Conservation (phyloP, 768 basidiomycete genomes). For the Psilocybe tampanensis region DNA sequence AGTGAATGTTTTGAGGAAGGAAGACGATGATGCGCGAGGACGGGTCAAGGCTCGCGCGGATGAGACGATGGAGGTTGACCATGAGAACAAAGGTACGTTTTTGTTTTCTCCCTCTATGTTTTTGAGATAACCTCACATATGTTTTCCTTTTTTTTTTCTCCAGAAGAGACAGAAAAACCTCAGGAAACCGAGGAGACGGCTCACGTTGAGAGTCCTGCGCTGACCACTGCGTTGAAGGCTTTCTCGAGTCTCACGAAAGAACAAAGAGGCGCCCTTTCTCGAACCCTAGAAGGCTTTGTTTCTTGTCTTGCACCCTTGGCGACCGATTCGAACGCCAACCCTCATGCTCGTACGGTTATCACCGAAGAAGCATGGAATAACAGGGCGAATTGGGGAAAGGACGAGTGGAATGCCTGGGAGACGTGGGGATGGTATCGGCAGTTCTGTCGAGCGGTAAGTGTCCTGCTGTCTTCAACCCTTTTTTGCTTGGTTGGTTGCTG, state of each 20-base stretch:
- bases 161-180: conserved; percentile 29
- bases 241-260: conserved; percentile 74
- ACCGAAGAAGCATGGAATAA: conserved; percentile 70
- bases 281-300: conserved; percentile 79
- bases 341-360: conserved; percentile 57
- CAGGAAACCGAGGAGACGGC: conserved; percentile 31
- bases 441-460: conserved; percentile 77
- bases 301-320: conserved; percentile 53
- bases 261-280: conserved; percentile 71
- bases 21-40: conserved; percentile 86
- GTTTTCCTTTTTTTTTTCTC: not conserved
- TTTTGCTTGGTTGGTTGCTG: not conserved
- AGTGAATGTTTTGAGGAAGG: conserved; percentile 75
- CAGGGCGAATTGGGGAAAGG: conserved; percentile 67
- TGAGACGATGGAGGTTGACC: conserved; percentile 74
- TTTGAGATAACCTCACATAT: not conserved
- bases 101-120: not conserved
- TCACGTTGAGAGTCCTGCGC: conserved; percentile 61
- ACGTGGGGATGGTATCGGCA: conserved; percentile 93
- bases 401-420: conserved; percentile 85
- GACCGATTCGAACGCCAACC: conserved; percentile 47
- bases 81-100: conserved; percentile 52
- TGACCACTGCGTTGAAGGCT: conserved; percentile 75
- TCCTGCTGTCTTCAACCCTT: not conserved
- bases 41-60: conserved; percentile 65